Evolutionary conservation across 1,139 yeast genomes (phyloP), one percentile per base, ranked within the genome.

Genomic region (Kodamaea fungicola): DNA sequence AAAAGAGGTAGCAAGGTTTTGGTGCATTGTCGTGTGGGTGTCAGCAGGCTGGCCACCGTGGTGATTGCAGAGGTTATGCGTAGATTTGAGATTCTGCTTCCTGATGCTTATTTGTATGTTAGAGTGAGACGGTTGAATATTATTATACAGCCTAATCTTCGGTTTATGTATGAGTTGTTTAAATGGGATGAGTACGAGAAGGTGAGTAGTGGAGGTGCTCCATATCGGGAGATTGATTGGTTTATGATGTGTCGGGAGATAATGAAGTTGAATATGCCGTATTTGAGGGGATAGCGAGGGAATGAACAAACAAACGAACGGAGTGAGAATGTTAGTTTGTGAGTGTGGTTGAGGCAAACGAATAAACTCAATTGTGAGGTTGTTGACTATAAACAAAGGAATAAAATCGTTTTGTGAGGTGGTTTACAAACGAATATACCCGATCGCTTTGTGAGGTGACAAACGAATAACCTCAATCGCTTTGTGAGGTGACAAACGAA

Each of bases 231-330:
- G 45, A 82, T 87, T 33, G 96, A 89, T 54, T 90, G 97, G 97
- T 85, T 80, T 54, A 72, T 85, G n/a, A 66, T 90, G 56, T 87
- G 97, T 58, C 75, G 95, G 32, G 95, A 89, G 51, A 86, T 90
- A 42, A 79, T 83, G 53, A 71, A 74, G 45, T 70, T 90, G 61
- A 90, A 90, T 60, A 71, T 73, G 46, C 85, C 83, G 1, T 82
- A 80, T 49, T 47, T 67, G 39, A 46, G 49, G 22, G 25, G 39
- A 10, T 32, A 34, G 5, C 19, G n/a, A n/a, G n/a, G n/a, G n/a
- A n/a, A n/a, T n/a, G 19, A 16, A n/a, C 24, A 13, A 12, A 30
- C 27, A 16, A 8, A 5, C 21, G 19, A 12, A 28, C 13, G 9
- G 2, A 16, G 19, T 16, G 19, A 16, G 28, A 32, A 21, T 26